Base-by-base conservation (phyloP, 2,329 filamentous ascomycete species). In the Clonostachys rosea region DNA sequence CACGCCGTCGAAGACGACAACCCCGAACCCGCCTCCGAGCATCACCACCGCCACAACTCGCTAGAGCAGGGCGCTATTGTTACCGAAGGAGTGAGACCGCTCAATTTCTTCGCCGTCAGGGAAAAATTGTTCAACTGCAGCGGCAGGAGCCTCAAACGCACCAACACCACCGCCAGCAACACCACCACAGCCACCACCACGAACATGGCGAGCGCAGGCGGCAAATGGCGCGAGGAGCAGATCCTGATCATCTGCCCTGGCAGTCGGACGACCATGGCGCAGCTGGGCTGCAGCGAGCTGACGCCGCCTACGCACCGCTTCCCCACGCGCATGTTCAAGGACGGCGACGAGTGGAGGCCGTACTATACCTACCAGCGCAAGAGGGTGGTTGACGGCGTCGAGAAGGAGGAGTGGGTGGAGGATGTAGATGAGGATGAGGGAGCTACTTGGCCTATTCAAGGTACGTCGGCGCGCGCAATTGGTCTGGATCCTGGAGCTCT, bases 241-340 rank as follows among this genome's bases (percentile, higher is more conserved):
- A 69, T 83, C 59, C 77, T 83, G 60, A 68, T 91, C 64, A 84
- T 91, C 69, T 86, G 85, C 66, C 87, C 87, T 34, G 91, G 91
- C 62, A 96, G 91, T 65, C 85, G 87, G 69, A 92, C 86, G 54
- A 96, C 91, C 49, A 83, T 95, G 71, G 91, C 91, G 55, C 91
- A 96, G 77, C 80, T 96, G 39, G 91, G 91, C 45, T 86, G 94
- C 57, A 85, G 84, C 57, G 91, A 96, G 73, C 86, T 97, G 66
- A 95, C 91, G 35, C 91, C 91, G 40, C 90, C 94, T n/a, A 79
- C 84, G 52, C 81, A 89, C 65, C 88, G 91, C 56, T 81, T 97
- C 55, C 84, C 88, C 34, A 96, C 92, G 67, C 87, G 94, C 72
- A 96, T 99, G 91, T 99, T 97, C 46, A 83, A 84, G 56, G 91